Percentiles rank a stretch among this genome's conserved stretches.
Evolutionary conservation across 306 rosid species (phyloP).

Genomic region (Castanopsis chinensis): DNA sequence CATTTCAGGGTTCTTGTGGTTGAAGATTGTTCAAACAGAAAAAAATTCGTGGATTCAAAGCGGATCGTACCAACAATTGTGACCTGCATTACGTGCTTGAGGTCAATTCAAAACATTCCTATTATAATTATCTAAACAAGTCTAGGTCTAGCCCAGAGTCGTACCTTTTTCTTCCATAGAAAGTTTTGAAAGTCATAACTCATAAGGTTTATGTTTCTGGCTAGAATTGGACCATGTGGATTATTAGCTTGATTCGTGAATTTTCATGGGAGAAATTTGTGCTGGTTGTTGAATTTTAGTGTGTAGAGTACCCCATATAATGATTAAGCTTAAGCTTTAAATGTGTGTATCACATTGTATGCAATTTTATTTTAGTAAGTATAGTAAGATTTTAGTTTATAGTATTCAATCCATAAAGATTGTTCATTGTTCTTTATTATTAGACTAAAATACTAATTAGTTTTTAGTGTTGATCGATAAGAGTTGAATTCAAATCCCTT

Average conservation of each 20-base stretch:
- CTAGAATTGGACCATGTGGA: constrained; percentile 22
- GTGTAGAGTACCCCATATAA: background rate
- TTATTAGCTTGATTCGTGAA: background rate
- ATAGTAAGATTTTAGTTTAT: too few relatives aligned
- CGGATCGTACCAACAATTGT: constrained; percentile 27
- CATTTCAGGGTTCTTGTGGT: constrained; percentile 18
- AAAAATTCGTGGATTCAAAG: constrained; percentile 19
- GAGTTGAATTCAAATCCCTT: too few relatives aligned
- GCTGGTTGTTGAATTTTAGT: background rate
- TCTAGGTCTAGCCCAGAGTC: background rate
- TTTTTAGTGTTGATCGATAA: too few relatives aligned
- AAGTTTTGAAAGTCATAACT: constrained; percentile 25
- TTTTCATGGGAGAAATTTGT: background rate
- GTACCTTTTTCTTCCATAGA: background rate
- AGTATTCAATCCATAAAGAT: too few relatives aligned
- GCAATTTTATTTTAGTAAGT: too few relatives aligned
- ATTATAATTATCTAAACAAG: constrained; percentile 8
- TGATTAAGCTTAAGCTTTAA: too few relatives aligned
- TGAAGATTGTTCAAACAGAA: background rate
- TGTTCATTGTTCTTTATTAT: too few relatives aligned
- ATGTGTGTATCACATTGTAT: too few relatives aligned
- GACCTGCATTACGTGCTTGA: constrained; percentile 14
- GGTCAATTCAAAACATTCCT: constrained; percentile 45
- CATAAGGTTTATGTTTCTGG: background rate
- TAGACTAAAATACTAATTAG: too few relatives aligned